These are phyloP conservation scores for Ambrosiella xylebori DNA, from an alignment of 2,329 filamentous ascomycete species.

Conservation along the genomic window DNA sequence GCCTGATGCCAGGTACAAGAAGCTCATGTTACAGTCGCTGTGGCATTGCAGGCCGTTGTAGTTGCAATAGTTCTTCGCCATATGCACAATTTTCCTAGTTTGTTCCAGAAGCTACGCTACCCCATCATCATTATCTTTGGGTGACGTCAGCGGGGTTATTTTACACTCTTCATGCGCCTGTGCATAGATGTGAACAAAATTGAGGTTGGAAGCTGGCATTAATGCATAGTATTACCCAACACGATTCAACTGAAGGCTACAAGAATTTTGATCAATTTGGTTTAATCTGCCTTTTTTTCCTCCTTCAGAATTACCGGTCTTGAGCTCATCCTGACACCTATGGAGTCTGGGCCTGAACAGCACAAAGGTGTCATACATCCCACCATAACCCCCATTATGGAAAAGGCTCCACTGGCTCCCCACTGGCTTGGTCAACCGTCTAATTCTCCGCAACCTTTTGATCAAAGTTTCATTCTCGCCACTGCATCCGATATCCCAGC, in stretches of 20 bases:
- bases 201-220: neutral
- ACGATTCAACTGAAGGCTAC: too few species aligned
- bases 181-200: neutral
- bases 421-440: too few species aligned
- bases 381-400: too few species aligned
- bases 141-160: slow-evolving; percentile 4
- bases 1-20: neutral
- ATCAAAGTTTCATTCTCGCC: neutral
- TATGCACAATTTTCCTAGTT: neutral
- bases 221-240: neutral
- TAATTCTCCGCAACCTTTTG: neutral
- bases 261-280: too few species aligned
- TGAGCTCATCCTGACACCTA: too few species aligned
- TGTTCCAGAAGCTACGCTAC: neutral
- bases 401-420: too few species aligned
- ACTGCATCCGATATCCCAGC: neutral
- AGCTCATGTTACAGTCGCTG: neutral
- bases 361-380: too few species aligned
- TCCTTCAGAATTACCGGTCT: neutral
- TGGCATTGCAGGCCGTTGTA: neutral
- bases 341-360: too few species aligned
- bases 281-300: too few species aligned
- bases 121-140: slow-evolving; percentile 8
- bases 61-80: neutral
- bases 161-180: neutral